These are phyloP conservation scores for Malassezia sp. DNA, from an alignment of 1,284 basidiomycete genomes.

Conservation along the genomic window DNA sequence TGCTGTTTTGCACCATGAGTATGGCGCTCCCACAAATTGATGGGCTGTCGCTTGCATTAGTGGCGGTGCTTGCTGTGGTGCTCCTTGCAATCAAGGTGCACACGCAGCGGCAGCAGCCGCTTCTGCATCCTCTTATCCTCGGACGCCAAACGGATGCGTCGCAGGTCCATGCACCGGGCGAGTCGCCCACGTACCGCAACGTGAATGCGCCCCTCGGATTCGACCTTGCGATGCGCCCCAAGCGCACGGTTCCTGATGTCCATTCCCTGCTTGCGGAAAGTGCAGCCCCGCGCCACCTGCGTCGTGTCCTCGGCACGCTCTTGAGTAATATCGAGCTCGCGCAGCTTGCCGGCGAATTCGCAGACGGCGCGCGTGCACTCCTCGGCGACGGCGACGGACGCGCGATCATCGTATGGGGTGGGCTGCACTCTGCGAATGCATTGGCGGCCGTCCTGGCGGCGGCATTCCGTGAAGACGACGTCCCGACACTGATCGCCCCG, in stretches of 20 bases:
- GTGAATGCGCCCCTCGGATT: slow-evolving; percentile 42
- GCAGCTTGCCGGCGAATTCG: slow-evolving; percentile 24
- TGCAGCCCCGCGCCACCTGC: not conserved
- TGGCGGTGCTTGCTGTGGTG: not conserved
- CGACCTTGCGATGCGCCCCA: slow-evolving; percentile 30
- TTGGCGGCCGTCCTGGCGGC: slow-evolving; percentile 4
- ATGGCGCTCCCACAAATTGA: not conserved
- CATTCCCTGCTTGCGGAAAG: slow-evolving; percentile 19
- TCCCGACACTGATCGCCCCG: slow-evolving; percentile 1
- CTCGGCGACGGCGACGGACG: slow-evolving; percentile 18
- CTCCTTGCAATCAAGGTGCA: slow-evolving; percentile 2
- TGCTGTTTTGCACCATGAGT: not conserved
- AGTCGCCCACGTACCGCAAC: slow-evolving; percentile 43
- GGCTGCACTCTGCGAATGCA: slow-evolving; percentile 1
- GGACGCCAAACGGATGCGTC: slow-evolving; percentile 40
- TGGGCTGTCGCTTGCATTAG: not conserved
- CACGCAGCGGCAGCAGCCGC: slow-evolving; percentile 21
- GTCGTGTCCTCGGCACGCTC: slow-evolving; percentile 20
- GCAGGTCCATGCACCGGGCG: slow-evolving; percentile 23
- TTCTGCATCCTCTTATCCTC: slow-evolving; percentile 43
- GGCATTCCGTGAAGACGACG: not conserved
- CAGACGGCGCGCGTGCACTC: slow-evolving; percentile 23
- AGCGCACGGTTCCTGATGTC: slow-evolving; percentile 27
- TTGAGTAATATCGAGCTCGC: slow-evolving; percentile 23
- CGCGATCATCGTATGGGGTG: slow-evolving; percentile 9